These are phyloP conservation scores for Hypoxylon crocopeplum DNA, from an alignment of 495 filamentous ascomycete genomes.

Conservation along the genomic window DNA sequence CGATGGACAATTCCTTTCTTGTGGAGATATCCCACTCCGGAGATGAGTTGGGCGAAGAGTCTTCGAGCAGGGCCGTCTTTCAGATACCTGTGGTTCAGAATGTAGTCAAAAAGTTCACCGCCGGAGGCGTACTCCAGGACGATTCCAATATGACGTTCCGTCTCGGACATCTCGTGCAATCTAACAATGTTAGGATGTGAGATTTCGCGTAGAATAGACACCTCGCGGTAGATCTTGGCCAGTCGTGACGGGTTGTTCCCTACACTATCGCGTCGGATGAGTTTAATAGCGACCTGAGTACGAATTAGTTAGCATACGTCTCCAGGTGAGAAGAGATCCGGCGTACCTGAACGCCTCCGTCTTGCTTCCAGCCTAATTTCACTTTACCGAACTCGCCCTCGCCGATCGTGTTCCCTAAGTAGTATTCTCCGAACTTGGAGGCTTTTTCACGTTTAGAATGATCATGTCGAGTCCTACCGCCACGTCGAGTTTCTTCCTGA, in stretches of 20 bases:
- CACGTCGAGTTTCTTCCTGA: slow-evolving; percentile 65
- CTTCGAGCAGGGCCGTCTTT: slow-evolving; percentile 91
- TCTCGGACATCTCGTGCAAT: slow-evolving; percentile 98
- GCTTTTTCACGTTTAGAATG: slow-evolving; percentile 73
- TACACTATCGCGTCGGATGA: slow-evolving; percentile 89
- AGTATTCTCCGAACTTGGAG: slow-evolving; percentile 91
- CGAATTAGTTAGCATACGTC: slow-evolving; percentile 10
- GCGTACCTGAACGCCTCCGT: slow-evolving; percentile 79
- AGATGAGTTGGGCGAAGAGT: slow-evolving; percentile 94
- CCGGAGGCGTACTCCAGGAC: slow-evolving; percentile 98
- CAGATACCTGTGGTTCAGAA: slow-evolving; percentile 92
- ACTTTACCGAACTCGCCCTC: slow-evolving; percentile 99
- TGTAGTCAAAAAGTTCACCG: slow-evolving; percentile 98
- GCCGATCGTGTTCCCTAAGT: slow-evolving; percentile 94
- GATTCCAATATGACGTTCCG: slow-evolving; percentile 94
- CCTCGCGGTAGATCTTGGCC: slow-evolving; percentile 97
- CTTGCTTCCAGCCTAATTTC: slow-evolving; percentile 98
- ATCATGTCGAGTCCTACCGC: slow-evolving; percentile 78
- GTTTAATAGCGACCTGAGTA: slow-evolving; percentile 89
- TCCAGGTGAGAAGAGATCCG: not conserved
- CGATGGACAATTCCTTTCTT: slow-evolving; percentile 99
- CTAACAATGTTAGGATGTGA: slow-evolving; percentile 96
- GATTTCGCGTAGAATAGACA: slow-evolving; percentile 83
- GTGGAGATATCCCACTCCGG: slow-evolving; percentile 96
- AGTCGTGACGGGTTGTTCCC: slow-evolving; percentile 85